Conservation (phyloP, 768 basidiomycete genomes). For the Termitomyces sp. region DNA sequence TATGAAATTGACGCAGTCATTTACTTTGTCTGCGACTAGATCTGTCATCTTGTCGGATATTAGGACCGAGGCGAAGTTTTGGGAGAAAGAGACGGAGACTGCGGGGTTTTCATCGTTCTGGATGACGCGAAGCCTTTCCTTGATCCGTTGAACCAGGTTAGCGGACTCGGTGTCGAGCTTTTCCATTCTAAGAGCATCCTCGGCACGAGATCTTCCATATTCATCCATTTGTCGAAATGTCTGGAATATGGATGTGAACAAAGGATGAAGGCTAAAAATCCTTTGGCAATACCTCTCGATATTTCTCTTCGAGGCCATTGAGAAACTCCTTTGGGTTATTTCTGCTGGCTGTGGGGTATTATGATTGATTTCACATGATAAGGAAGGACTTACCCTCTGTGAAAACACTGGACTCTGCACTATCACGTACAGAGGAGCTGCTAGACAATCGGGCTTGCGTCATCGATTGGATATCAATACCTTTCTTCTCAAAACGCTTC, state of each 20-base stretch:
- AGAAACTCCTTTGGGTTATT: background rate
- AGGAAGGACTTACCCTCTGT: background rate
- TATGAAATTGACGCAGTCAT: background rate
- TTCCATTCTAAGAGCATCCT: slow-evolving; percentile 1
- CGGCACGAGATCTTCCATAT: slow-evolving; percentile 4
- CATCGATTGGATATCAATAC: background rate
- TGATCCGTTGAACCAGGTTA: background rate
- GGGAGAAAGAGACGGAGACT: background rate
- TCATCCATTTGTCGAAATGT: slow-evolving; percentile 3
- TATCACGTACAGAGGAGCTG: background rate
- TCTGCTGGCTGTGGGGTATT: background rate
- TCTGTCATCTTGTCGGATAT: slow-evolving; percentile 5
- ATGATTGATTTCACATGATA: background rate
- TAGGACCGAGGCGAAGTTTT: slow-evolving; percentile 2
- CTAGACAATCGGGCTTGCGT: background rate
- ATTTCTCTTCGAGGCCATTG: background rate
- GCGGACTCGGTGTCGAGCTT: background rate
- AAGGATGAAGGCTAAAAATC: too few species aligned
- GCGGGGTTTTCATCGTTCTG: background rate
- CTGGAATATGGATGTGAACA: background rate
- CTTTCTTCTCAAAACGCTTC: background rate
- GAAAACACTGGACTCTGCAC: background rate
- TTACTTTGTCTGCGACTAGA: background rate
- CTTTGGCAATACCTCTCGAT: background rate
- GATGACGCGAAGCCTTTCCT: background rate